A percentile compares a stretch with the other conserved stretches of the same genome.
Evolutionary conservation across 176 grass and related monocot species (phyloP).

Genomic region (Hordeum marinum): DNA sequence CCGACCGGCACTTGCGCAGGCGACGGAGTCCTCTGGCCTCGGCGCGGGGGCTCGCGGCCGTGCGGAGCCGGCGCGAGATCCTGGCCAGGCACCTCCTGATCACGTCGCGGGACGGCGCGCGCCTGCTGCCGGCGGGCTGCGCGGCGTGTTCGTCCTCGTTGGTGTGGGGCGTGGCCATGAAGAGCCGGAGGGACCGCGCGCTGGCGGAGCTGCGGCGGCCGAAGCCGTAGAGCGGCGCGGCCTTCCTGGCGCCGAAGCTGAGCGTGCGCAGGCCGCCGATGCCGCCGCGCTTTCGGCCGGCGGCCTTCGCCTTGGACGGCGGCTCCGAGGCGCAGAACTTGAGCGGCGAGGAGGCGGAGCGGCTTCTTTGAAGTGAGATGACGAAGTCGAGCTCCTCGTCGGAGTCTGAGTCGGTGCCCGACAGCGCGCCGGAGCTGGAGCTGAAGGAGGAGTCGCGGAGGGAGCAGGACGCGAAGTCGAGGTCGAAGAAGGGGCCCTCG

Average conservation of each 20-base stretch:
- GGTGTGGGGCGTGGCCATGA: slow-evolving; percentile 6
- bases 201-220: slow-evolving; percentile 1
- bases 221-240: slow-evolving; percentile 40
- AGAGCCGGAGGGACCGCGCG: slow-evolving; percentile 25
- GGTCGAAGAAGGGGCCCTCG: slow-evolving; percentile 68
- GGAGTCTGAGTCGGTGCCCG: slow-evolving; percentile 10
- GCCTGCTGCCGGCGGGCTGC: not conserved
- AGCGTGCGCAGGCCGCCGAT: slow-evolving; percentile 28
- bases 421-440: slow-evolving; percentile 19
- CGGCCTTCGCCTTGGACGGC: too few relatives aligned
- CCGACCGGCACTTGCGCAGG: slow-evolving; percentile 64
- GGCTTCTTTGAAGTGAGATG: slow-evolving; percentile 36
- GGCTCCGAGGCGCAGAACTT: slow-evolving; percentile 19
- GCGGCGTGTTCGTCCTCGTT: not conserved
- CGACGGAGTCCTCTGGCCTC: slow-evolving; percentile 17
- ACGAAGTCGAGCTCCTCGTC: slow-evolving; percentile 44
- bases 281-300: not conserved
- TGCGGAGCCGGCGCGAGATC: slow-evolving; percentile 50
- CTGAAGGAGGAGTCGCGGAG: slow-evolving; percentile 32
- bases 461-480: slow-evolving; percentile 40
- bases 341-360: slow-evolving; percentile 27
- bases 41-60: not conserved
- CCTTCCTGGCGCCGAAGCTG: slow-evolving; percentile 38
- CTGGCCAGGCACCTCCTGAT: slow-evolving; percentile 58
- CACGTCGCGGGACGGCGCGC: slow-evolving; percentile 24